Evolutionary conservation across 805 yeast genomes (phyloP).

Genomic region (Lipomyces orientalis): DNA sequence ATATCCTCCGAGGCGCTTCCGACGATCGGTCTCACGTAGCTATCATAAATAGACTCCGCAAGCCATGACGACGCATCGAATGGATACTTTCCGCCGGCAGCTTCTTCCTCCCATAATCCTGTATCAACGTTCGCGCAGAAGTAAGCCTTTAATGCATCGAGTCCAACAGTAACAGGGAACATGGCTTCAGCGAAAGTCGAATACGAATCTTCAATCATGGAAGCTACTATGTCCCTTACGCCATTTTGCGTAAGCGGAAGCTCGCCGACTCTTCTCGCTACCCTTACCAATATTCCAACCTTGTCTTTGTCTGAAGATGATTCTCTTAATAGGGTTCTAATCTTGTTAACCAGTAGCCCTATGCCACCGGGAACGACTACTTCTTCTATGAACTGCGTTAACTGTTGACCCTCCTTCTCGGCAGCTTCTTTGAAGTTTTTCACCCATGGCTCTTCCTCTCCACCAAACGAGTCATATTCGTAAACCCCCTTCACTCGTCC

Average conservation of each 20-base stretch:
- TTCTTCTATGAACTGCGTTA: slow-evolving; percentile 10
- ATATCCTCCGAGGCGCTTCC: slow-evolving; percentile 23
- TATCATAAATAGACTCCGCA: slow-evolving; percentile 16
- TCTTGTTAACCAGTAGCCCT: slow-evolving; percentile 3
- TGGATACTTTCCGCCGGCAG: slow-evolving; percentile 18
- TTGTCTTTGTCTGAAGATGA: slow-evolving; percentile 13
- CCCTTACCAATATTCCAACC: slow-evolving; percentile 16
- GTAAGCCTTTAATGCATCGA: not conserved
- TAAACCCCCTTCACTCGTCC: slow-evolving; percentile 17
- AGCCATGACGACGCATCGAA: slow-evolving; percentile 29
- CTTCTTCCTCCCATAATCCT: slow-evolving; percentile 28
- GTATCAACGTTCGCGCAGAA: slow-evolving; percentile 10
- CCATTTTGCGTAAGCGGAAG: not conserved
- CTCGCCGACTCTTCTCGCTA: slow-evolving; percentile 22
- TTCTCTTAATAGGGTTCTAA: slow-evolving; percentile 3
- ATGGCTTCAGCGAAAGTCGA: slow-evolving; percentile 15
- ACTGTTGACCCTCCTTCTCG: slow-evolving; percentile 7
- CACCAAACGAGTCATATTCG: slow-evolving; percentile 22
- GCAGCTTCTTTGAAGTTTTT: slow-evolving; percentile 14
- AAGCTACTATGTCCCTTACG: not conserved
- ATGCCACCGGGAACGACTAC: slow-evolving; percentile 23
- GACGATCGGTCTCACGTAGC: slow-evolving; percentile 22
- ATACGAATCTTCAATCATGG: slow-evolving; percentile 11
- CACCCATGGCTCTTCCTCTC: slow-evolving; percentile 23
- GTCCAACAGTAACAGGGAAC: slow-evolving; percentile 3